Evolutionary conservation across 164 flowering plant species (phyloP), one percentile per base, ranked within the genome.

Genomic region (Chimonanthus salicifolius): DNA sequence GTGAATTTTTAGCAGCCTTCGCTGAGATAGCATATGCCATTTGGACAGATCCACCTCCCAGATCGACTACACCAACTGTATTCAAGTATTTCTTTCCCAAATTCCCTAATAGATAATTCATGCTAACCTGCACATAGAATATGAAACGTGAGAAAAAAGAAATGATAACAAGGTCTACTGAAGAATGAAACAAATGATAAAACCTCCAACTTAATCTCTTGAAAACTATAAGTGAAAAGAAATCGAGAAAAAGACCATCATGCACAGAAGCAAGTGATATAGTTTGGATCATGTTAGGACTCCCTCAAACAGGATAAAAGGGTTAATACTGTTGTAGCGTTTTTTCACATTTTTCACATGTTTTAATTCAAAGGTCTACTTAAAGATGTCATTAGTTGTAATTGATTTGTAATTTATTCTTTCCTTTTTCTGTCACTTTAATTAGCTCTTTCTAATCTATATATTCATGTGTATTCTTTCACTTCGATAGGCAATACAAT

Each of bases 21-120:
- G 86, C 88, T 63, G 98, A 89, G 80, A 94, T 90, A 58, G 98
- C 98, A 84, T 94, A 94, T 68, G 98, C 94, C 98, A 94, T 92
- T 83, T 94, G 98, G 49, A 94, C 98, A 78, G 98, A 94, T 66
- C 98, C 98, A 71, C 98, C 98, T 58, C 98, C 98, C 80, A 94
- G 98, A 78, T 94, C 98, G 71, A 94, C 97, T 47, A 94, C 89
- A 74, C 97, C 97, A 83, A 94, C 98, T 49, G 98, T 94, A 50
- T 82, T 70, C 18, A 88, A 76, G 74, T 89, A 92, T 58, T 79
- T 68, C 80, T 84, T 88, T 48, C 97, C 97, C 80, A 94, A 74
- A 71, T 87, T 88, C 49, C 94, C 93, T 68, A 94, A 73, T 3
- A 92, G 85, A 79, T 88, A 92, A 79, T 94, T 94, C 63, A 94